A percentile compares a stretch with the other conserved stretches of the same genome.
Evolutionary conservation across 805 yeast species (phyloP).

Genomic region (Candida oleophila): DNA sequence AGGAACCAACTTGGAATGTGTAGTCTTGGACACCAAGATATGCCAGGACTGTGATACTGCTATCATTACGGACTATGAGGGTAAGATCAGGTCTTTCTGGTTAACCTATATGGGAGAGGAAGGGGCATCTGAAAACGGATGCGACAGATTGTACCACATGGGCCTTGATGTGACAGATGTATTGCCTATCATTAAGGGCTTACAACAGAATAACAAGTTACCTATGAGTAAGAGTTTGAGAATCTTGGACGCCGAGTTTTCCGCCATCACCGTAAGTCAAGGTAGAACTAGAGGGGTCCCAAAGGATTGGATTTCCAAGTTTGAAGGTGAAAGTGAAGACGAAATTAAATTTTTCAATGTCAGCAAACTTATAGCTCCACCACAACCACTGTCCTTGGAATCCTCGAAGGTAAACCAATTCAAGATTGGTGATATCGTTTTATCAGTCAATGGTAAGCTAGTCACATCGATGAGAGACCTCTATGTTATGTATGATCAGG

Average conservation of each 20-base stretch:
- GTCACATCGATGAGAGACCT: conserved; percentile 70
- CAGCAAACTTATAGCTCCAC: conserved; percentile 51
- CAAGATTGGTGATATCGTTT: conserved; percentile 71
- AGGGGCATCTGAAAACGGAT: conserved; percentile 39
- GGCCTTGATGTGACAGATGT: conserved; percentile 77
- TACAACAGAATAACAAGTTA: conserved; percentile 27
- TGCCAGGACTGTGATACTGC: conserved; percentile 80
- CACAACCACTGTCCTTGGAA: conserved; percentile 5
- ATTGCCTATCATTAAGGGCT: conserved; percentile 50
- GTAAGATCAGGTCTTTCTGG: conserved; percentile 84
- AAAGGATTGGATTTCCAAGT: conserved; percentile 71
- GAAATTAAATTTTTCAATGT: conserved; percentile 74
- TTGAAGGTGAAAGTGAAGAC: conserved; percentile 63
- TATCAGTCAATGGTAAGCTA: conserved; percentile 64
- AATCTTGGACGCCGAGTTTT: conserved; percentile 78
- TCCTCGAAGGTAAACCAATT: conserved; percentile 28
- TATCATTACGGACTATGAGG: conserved; percentile 71
- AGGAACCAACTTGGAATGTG: conserved; percentile 78
- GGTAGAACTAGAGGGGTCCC: conserved; percentile 89
- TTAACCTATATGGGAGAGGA: conserved; percentile 78
- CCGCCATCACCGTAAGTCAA: conserved; percentile 62
- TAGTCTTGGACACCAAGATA: conserved; percentile 69
- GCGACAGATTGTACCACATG: conserved; percentile 65
- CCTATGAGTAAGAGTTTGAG: conserved; percentile 29
- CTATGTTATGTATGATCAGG: conserved; percentile 45